These are phyloP conservation scores for Phytophthora sp. DNA, from an alignment of 352 stramenopile species.

Conservation along the genomic window DNA sequence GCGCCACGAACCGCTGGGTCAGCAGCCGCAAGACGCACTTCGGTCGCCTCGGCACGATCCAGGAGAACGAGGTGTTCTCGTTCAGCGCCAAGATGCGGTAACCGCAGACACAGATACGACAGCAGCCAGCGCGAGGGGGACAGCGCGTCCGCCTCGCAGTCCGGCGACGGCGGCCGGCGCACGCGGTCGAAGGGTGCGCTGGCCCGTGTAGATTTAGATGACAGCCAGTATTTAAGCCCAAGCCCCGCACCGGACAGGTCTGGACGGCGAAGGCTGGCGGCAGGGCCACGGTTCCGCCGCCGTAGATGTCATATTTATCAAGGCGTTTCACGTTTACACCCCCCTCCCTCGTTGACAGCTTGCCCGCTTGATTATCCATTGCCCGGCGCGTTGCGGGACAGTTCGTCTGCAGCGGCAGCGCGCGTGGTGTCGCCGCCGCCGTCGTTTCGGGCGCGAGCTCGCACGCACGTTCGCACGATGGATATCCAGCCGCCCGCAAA, in stretches of 20 bases:
- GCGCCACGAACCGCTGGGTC: constrained; percentile 69
- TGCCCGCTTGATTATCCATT: no score
- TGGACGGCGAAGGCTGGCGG: constrained; percentile 16
- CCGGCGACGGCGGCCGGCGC: constrained; percentile 2
- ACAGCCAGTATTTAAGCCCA: constrained; percentile 42
- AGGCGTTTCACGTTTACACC: constrained; percentile 26
- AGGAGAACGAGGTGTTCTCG: constrained; percentile 72
- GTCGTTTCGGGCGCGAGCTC: constrained; percentile 16
- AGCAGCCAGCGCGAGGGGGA: neutral
- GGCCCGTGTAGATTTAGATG: constrained; percentile 33
- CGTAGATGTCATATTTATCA: constrained; percentile 48
- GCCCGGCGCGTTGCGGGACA: no score
- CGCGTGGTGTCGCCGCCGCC: neutral
- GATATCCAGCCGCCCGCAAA: constrained; percentile 14
- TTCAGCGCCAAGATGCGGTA: constrained; percentile 70
- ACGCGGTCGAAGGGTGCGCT: constrained; percentile 32
- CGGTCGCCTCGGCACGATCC: constrained; percentile 70
- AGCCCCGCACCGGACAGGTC: constrained; percentile 9
- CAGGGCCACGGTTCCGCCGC: neutral
- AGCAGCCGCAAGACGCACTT: constrained; percentile 68
- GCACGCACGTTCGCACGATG: constrained; percentile 3
- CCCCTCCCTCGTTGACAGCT: neutral
- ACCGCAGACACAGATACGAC: constrained; percentile 3
- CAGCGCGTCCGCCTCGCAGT: neutral
- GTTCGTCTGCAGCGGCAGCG: no score